A percentile compares a stretch with the other conserved stretches of the same genome.
Evolutionary conservation across 805 yeast genomes (phyloP).

Genomic region (Diddensiella transvaalensis): DNA sequence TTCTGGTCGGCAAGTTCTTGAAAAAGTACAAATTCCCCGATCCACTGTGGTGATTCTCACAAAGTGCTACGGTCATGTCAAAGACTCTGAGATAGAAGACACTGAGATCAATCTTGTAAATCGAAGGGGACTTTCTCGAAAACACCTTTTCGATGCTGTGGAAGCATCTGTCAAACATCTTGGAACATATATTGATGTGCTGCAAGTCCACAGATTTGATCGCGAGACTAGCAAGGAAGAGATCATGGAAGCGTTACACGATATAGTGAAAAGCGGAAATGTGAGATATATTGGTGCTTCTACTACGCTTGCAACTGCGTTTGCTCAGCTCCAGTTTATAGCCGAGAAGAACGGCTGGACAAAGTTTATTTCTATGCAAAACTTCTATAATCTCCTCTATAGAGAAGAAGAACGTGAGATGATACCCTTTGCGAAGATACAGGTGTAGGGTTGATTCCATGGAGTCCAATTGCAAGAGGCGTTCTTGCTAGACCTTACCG

Average conservation of each 20-base stretch:
- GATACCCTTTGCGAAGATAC: slow-evolving; percentile 51
- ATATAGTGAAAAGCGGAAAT: slow-evolving; percentile 44
- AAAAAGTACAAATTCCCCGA: slow-evolving; percentile 49
- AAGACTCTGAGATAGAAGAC: slow-evolving; percentile 18
- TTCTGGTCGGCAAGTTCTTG: slow-evolving; percentile 51
- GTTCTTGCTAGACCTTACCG: slow-evolving; percentile 47
- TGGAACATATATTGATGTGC: slow-evolving; percentile 50
- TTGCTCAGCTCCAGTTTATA: slow-evolving; percentile 47
- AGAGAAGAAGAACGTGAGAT: slow-evolving; percentile 68
- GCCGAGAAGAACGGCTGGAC: slow-evolving; percentile 58
- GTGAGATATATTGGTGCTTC: slow-evolving; percentile 63
- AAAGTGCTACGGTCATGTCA: slow-evolving; percentile 40
- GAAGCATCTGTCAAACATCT: slow-evolving; percentile 42
- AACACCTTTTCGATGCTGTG: slow-evolving; percentile 48
- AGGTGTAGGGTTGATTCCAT: slow-evolving; percentile 57
- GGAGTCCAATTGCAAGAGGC: slow-evolving; percentile 60
- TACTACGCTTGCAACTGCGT: slow-evolving; percentile 53
- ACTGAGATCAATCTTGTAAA: slow-evolving; percentile 29
- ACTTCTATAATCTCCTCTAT: slow-evolving; percentile 51
- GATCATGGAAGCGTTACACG: slow-evolving; percentile 55
- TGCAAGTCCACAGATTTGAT: slow-evolving; percentile 58
- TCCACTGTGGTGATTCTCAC: slow-evolving; percentile 55
- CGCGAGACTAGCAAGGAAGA: slow-evolving; percentile 47
- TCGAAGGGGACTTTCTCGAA: slow-evolving; percentile 41
- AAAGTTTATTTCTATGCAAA: slow-evolving; percentile 59